Percentiles rank a stretch among this genome's conserved stretches.
Evolutionary conservation across 1,139 yeast species (phyloP).

Genomic region (Nadsonia commutata): DNA sequence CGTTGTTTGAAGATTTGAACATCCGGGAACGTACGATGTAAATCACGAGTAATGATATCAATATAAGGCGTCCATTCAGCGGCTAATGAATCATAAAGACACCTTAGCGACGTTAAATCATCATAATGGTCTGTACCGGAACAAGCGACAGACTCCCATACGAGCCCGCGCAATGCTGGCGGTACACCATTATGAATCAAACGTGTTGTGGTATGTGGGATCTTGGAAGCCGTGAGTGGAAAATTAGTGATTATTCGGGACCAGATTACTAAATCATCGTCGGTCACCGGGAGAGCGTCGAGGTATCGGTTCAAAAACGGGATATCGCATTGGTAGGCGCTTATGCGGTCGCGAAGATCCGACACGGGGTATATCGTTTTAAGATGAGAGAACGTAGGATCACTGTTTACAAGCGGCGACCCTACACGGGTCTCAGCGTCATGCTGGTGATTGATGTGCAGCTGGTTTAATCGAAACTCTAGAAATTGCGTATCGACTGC

Average conservation of each 20-base stretch:
- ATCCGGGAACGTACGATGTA: conserved; percentile 48
- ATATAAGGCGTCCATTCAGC: conserved; percentile 31
- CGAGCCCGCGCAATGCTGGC: conserved; percentile 25
- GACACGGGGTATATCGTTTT: too few relatives aligned
- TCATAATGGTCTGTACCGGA: conserved; percentile 15
- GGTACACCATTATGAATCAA: conserved; percentile 26
- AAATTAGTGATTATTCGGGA: neutral
- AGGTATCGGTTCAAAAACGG: neutral
- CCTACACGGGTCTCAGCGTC: too few relatives aligned
- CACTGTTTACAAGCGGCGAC: too few relatives aligned
- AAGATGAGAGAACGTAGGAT: too few relatives aligned
- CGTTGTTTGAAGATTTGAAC: conserved; percentile 35
- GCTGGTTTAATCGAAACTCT: neutral
- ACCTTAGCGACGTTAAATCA: conserved; percentile 14
- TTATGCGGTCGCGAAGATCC: neutral
- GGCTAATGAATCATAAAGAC: conserved; percentile 28
- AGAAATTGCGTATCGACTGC: neutral
- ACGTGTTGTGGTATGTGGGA: neutral
- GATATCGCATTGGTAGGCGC: neutral
- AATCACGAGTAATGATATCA: conserved; percentile 46
- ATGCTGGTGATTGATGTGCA: neutral
- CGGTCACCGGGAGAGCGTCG: neutral
- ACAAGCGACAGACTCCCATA: conserved; percentile 25
- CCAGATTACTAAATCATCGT: neutral
- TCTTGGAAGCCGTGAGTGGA: neutral